phyloP scores from a whole-genome alignment of 1,284 basidiomycete genomes.

The Flammula alnicola region DNA sequence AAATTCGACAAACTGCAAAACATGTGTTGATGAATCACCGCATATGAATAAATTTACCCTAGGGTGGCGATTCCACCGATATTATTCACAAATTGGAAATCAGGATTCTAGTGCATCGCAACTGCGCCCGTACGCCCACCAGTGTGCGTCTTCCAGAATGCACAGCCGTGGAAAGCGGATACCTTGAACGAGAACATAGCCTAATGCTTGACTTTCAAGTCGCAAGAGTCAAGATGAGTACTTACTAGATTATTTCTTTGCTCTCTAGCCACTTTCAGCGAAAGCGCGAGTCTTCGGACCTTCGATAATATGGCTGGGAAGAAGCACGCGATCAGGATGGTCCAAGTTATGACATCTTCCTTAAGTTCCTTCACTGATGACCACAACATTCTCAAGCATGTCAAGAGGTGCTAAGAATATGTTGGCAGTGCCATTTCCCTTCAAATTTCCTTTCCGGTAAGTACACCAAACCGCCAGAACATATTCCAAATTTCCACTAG shows the following conservation, averaged over 20 bases:
- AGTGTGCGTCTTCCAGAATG: no score
- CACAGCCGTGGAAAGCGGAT: no score
- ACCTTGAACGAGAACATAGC: not conserved
- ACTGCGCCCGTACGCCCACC: not conserved
- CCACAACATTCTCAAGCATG: slow-evolving; percentile 17
- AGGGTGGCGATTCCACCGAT: not conserved
- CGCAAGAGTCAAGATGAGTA: not conserved
- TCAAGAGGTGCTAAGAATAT: slow-evolving; percentile 18
- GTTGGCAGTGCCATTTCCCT: slow-evolving; percentile 11
- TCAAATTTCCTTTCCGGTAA: slow-evolving; percentile 26
- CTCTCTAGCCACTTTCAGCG: no score
- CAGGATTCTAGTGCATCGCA: not conserved
- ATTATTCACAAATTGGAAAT: slow-evolving; percentile 1
- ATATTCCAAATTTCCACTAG: not conserved
- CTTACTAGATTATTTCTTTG: not conserved
- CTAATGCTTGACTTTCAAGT: not conserved
- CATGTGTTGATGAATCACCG: slow-evolving; percentile 19
- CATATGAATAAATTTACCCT: not conserved
- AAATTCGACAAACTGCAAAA: slow-evolving; percentile 11
- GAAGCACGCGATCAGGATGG: slow-evolving; percentile 1
- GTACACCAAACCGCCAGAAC: slow-evolving; percentile 10
- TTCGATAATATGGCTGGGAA: slow-evolving; percentile 6
- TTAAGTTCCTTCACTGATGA: slow-evolving; percentile 3
- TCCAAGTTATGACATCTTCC: slow-evolving; percentile 18
- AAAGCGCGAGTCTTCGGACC: slow-evolving; percentile 3